Percentiles rank a stretch among this genome's conserved stretches.
These are phyloP conservation scores for Rehmannia glutinosa DNA, from an alignment of 257 asterid species.

Conservation along the genomic window DNA sequence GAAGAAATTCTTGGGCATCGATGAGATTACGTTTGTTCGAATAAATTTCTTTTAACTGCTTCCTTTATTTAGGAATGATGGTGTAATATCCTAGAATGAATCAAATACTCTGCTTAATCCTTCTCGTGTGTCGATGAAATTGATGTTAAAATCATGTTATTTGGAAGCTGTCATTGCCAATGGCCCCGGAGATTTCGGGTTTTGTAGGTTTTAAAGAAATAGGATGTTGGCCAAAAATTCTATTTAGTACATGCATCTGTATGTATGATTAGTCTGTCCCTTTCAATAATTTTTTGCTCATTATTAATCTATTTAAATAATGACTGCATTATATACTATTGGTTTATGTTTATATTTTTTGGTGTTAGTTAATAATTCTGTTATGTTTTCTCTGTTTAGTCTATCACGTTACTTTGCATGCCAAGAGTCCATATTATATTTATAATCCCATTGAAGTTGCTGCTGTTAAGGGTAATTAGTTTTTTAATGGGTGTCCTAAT, in stretches of 20 bases:
- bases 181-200: too few species aligned
- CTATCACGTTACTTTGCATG: conserved; percentile 59
- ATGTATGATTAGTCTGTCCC: conserved; percentile 29
- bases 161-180: conserved; percentile 24
- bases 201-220: too few species aligned
- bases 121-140: too few species aligned
- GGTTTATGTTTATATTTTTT: background rate
- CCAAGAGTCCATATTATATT: conserved; percentile 34
- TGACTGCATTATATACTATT: conserved; percentile 13
- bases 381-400: conserved; percentile 25
- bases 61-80: background rate
- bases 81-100: background rate
- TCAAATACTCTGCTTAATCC: conserved; percentile 5
- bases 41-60: too few species aligned
- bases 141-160: conserved; percentile 14
- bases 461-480: conserved; percentile 28
- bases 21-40: too few species aligned
- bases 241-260: conserved; percentile 48
- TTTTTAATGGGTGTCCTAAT: conserved; percentile 56
- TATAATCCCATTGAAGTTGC: conserved; percentile 52
- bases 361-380: conserved; percentile 25
- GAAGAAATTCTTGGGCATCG: too few species aligned
- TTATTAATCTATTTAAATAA: conserved; percentile 6
- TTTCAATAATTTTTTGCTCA: background rate
- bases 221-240: too few species aligned